Percentiles rank a stretch among this genome's conserved stretches.
These are phyloP conservation scores for Halophytophthora polymorphica DNA, from an alignment of 352 stramenopile genomes.

Conservation along the genomic window DNA sequence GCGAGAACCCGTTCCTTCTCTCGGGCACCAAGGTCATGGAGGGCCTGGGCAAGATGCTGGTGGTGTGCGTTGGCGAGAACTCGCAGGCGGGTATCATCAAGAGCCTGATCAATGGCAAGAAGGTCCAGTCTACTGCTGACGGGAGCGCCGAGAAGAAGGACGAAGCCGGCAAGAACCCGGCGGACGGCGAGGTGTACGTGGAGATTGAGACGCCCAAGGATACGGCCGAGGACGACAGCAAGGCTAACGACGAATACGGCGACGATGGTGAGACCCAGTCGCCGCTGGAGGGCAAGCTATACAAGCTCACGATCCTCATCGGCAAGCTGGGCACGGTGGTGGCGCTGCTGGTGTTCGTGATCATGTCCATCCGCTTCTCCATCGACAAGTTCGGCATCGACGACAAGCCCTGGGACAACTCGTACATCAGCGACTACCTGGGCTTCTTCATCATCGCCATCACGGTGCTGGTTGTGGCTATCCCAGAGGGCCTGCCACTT, in stretches of 20 bases:
- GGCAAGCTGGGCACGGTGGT: slow-evolving; percentile 51
- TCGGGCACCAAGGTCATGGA: slow-evolving; percentile 91
- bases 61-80: slow-evolving; percentile 89
- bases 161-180: slow-evolving; percentile 10
- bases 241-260: slow-evolving; percentile 14
- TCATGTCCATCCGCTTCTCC: slow-evolving; percentile 56
- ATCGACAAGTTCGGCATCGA: slow-evolving; percentile 35
- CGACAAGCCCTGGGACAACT: slow-evolving; percentile 25
- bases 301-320: slow-evolving; percentile 56
- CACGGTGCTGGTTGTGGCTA: slow-evolving; percentile 91
- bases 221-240: slow-evolving; percentile 9
- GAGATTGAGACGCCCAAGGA: slow-evolving; percentile 55
- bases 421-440: slow-evolving; percentile 42
- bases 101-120: slow-evolving; percentile 70
- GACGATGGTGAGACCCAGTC: slow-evolving; percentile 41
- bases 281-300: slow-evolving; percentile 66
- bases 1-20: slow-evolving; percentile 83
- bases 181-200: slow-evolving; percentile 34
- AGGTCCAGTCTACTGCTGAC: slow-evolving; percentile 50
- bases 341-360: slow-evolving; percentile 52
- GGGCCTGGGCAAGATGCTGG: slow-evolving; percentile 89
- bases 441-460: slow-evolving; percentile 73
- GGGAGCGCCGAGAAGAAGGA: slow-evolving; percentile 19
- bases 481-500: slow-evolving; percentile 95
- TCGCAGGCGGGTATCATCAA: slow-evolving; percentile 91